A percentile compares a stretch with the other conserved stretches of the same genome.
Evolutionary conservation across 345 rosid species (phyloP).

Genomic region (Eucalyptus curtisii): DNA sequence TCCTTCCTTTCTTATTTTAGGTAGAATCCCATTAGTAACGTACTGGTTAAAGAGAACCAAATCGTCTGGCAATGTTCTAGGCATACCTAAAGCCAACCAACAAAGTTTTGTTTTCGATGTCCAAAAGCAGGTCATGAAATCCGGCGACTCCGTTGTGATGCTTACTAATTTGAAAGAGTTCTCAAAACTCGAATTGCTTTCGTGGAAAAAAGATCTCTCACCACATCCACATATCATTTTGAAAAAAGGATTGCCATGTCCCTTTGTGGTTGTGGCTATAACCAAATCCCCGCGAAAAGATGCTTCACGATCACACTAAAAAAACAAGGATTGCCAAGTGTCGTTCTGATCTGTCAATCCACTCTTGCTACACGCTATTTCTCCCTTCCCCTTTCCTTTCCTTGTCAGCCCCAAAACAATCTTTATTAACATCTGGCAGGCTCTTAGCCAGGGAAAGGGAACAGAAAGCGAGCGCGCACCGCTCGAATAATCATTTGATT

Average conservation of each 20-base stretch:
- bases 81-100: background rate
- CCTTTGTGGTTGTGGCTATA: background rate
- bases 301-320: background rate
- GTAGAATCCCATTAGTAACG: background rate
- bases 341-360: background rate
- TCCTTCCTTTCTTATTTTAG: background rate
- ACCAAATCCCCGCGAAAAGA: background rate
- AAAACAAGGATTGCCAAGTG: background rate
- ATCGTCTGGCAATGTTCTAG: background rate
- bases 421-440: background rate
- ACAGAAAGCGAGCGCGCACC: background rate
- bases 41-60: background rate
- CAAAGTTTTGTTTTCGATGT: background rate
- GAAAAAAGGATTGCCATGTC: background rate
- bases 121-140: background rate
- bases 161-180: background rate
- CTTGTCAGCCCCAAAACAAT: background rate
- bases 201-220: background rate
- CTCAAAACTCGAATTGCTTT: background rate
- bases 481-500: background rate
- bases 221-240: background rate
- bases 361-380: background rate
- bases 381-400: background rate
- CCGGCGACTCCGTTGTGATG: background rate
- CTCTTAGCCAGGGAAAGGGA: background rate